Base-by-base conservation (phyloP, 495 filamentous ascomycete genomes). In the Entonaema liquescens region DNA sequence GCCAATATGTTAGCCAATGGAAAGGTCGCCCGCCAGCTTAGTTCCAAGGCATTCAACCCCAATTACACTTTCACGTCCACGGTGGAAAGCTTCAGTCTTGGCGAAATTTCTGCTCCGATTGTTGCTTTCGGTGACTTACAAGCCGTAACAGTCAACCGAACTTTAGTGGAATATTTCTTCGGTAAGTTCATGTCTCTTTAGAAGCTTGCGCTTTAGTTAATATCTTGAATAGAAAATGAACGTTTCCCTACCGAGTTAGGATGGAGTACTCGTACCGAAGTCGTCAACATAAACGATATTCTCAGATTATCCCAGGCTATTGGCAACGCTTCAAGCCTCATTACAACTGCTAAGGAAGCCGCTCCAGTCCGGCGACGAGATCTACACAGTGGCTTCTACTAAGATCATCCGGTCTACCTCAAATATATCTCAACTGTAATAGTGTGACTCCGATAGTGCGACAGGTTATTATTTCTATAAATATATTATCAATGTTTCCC, bases 41-140 rank as follows among this genome's bases (percentile, higher is more conserved):
- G 42, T 31, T 83, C 80, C 3, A 78, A 77, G 26, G 79, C 83
- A 0, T 76, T 73, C 29, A 83, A 83, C 57, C 83, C 80, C 21
- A 78, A 65, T 1, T 82, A 79, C 59, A 76, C 65, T 1, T 77
- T 85, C 66, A 79, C 79, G 0, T 40, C 72, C 1, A 69, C 65
- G 1, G 76, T 70, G 17, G 77, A 82, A 58, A 50, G 58, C 17
- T 83, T 84, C 61, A 80, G 78, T 50, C 67, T 83, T 5, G 83
- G 82, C 3, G 84, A 85, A 70, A 54, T 80, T 3, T 74, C 77
- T 17, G 82, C 83, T 5, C 79, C 78, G 28, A 78, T 85, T 47
- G 64, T 85, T 12, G 78, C 76, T n/a, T 81, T 85, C 54, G 84
- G 83, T 3, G 79, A 86, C 67, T 62, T 74, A 1, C 13, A 76